Base-by-base conservation (phyloP, 169 alveolate species). In the Plasmodium billcollinsi region DNA sequence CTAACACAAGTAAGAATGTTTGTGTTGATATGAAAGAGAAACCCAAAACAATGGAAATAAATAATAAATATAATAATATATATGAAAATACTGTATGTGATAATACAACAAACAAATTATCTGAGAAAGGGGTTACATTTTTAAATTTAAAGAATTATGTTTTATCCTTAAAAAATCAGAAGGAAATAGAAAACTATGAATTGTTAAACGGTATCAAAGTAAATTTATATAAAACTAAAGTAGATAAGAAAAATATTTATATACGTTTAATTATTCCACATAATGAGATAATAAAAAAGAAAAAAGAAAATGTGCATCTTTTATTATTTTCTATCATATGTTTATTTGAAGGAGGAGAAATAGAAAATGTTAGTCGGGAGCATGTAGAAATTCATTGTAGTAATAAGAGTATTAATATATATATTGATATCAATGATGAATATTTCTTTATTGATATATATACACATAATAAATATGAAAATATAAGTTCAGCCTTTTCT, bases 291-390 rank as follows among this genome's bases (percentile, higher is more conserved):
- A 54, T 83, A 26, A 50, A 70, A 69, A 69, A 54, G 52, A 83
- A 83, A 54, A 67, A 67, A 20, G 24, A 83, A 24, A 83, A 70
- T 61, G 73, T 43, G 8, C 70, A 69, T 20, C 29, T 62, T 20
- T 69, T 83, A 69, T 69, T 83, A 58, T 83, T 83, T 62, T 83
- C 91, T 67, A 49, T 83, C 24, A 83, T 83, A 21, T 90, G 94
- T 18, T 72, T 96, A 94, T 94, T 96, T 96, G 97, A 96, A 62
- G 97, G 97, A 4, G 97, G 97, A 9, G 96, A 96, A 49, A 83
- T 96, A 71, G 97, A 96, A 29, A 74, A 88, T 58, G 88, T 91
- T 59, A 75, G 95, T 73, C 76, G 97, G n/a, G 90, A 88, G 74
- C 94, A 94, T 89, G 96, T 96, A 26, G 97, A 96, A 91, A 74